phyloP scores from a whole-genome alignment of 371 early-diverging fungal genomes.

The Lichtheimia corymbifera region DNA sequence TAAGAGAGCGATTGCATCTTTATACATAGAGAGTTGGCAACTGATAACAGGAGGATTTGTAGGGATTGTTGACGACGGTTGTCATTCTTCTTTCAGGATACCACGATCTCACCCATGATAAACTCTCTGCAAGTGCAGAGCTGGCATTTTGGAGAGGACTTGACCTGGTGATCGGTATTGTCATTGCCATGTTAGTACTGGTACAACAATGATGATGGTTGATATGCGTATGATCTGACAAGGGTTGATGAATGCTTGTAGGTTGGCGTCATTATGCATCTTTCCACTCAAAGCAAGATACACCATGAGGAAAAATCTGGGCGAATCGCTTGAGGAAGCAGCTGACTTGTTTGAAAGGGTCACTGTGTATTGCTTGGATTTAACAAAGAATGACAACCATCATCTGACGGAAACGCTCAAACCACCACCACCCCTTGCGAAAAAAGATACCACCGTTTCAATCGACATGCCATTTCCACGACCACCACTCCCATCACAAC shows the following conservation, averaged over 20 bases:
- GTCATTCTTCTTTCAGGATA: constrained; percentile 41
- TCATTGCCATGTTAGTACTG: constrained; percentile 41
- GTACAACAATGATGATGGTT: background rate
- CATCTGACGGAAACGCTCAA: background rate
- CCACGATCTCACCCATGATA: constrained; percentile 26
- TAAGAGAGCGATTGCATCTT: constrained; percentile 15
- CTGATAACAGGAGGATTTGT: background rate
- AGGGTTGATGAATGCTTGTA: background rate
- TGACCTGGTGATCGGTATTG: constrained; percentile 35
- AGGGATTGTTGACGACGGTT: constrained; percentile 35
- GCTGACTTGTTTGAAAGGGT: constrained; percentile 35
- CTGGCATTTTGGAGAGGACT: constrained; percentile 36
- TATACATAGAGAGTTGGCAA: background rate
- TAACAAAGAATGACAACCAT: background rate
- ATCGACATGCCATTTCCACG: background rate
- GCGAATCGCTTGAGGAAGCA: constrained; percentile 34
- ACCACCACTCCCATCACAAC: too few species aligned
- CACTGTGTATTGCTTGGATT: constrained; percentile 30
- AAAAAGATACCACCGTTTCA: background rate
- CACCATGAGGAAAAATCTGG: constrained; percentile 36
- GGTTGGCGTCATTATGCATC: constrained; percentile 26
- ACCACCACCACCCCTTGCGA: background rate
- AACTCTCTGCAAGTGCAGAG: constrained; percentile 23
- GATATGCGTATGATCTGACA: background rate
- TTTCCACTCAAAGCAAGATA: constrained; percentile 36